Evolutionary conservation across 2,329 filamentous ascomycete genomes (phyloP), one percentile per base, ranked within the genome.

Genomic region (Microsporum audouinii): DNA sequence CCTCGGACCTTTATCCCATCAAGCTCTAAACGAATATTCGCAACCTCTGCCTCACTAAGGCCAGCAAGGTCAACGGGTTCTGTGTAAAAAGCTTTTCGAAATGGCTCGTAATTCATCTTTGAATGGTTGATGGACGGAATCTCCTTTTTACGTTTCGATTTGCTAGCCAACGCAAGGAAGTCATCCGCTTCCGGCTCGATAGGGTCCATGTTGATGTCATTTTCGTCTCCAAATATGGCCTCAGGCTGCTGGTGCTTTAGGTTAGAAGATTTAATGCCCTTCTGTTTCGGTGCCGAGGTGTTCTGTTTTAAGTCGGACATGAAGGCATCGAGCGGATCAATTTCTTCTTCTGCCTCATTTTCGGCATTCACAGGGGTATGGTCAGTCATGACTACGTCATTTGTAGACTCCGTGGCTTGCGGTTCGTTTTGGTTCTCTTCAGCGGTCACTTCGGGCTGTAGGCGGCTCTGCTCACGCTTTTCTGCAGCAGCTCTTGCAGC

Each of bases 291-390:
- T n/a, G 72, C 69, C 7, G 76, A 74, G 51, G 73, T 73, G 14
- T 81, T 73, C 60, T 84, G 80, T 2, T 77, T 77, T 57, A 88
- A 79, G 63, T 82, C 84, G 59, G 85, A 87, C 94, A 99, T 99
- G 77, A 95, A 99, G n/a, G 91, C 92, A 76, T 99, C 94, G 41
- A 99, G 79, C 5, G 94, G 90, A 72, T 99, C 94, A 39, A 94
- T 76, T 36, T 89, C 84, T 53, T 91, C 80, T 36, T 76, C 75
- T 43, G 63, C 69, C 29, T 70, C 63, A 36, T 64, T 68, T 33
- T 73, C 71, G 4, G 69, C 67, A 12, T 66, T 64, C 41, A 75
- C 73, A 49, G 70, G 65, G 73, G 76, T 75, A 36, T 62, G 43
- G 12, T 66, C 65, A 10, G 31, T 12, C 39, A 49, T 38, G n/a